These are phyloP conservation scores for Urtica urens DNA, from an alignment of 306 rosid genomes.

Conservation along the genomic window DNA sequence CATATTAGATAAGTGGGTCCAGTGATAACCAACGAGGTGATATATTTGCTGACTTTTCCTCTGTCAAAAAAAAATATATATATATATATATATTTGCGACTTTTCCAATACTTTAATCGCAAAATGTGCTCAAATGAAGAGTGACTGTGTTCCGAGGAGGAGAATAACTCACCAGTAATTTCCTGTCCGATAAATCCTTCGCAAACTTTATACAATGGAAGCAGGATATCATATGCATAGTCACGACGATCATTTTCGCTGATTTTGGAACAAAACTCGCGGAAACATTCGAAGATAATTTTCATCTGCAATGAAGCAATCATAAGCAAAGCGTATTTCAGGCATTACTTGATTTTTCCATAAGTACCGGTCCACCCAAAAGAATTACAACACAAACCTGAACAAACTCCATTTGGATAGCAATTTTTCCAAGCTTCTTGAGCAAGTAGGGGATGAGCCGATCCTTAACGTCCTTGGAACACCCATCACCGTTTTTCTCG, in stretches of 20 bases:
- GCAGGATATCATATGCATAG: conserved; percentile 45
- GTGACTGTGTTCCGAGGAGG: too few relatives aligned
- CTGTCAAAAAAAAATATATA: too few relatives aligned
- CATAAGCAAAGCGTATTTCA: neutral
- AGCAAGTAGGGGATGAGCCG: conserved; percentile 57
- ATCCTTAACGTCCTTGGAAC: conserved; percentile 21
- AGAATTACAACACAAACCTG: conserved; percentile 71
- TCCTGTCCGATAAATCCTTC: conserved; percentile 77
- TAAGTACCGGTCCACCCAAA: neutral
- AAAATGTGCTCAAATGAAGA: neutral
- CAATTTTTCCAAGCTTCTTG: conserved; percentile 63
- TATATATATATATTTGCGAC: too few relatives aligned
- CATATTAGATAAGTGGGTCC: too few relatives aligned
- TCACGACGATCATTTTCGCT: conserved; percentile 38
- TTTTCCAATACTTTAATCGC: too few relatives aligned
- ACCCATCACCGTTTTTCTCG: conserved; percentile 24
- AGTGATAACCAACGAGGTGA: too few relatives aligned
- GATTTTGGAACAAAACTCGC: conserved; percentile 39
- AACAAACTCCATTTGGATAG: conserved; percentile 54
- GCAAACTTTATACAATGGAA: conserved; percentile 68
- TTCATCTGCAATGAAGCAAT: conserved; percentile 55
- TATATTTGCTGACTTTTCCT: too few relatives aligned
- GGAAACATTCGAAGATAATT: conserved; percentile 54
- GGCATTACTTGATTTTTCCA: neutral
- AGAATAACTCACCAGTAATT: conserved; percentile 47